Evolutionary conservation across 202 grass and related monocot genomes (phyloP).

Genomic region (Brachypodium distachyon): DNA sequence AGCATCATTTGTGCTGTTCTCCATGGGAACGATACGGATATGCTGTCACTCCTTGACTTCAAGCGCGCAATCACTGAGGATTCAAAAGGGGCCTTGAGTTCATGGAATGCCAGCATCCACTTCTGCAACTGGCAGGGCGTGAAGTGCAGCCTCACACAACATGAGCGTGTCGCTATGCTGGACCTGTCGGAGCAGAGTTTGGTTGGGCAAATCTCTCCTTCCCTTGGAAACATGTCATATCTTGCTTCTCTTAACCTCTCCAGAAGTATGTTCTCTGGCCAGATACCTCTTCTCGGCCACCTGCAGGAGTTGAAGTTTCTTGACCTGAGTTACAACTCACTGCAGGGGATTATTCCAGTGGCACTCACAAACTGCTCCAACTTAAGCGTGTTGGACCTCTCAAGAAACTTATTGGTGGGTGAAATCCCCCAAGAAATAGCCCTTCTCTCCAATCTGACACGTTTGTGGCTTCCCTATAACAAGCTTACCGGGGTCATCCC

Average conservation of each 20-base stretch:
- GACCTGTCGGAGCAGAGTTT: conserved; percentile 6
- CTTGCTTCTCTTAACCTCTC: neutral
- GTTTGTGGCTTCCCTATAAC: neutral
- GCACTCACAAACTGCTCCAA: conserved; percentile 4
- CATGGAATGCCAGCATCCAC: conserved; percentile 14
- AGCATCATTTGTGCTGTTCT: neutral
- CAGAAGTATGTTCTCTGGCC: neutral
- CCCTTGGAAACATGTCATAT: conserved; percentile 15
- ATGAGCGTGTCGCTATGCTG: neutral
- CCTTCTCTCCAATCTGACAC: neutral
- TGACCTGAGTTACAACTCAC: neutral
- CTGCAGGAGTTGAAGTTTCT: neutral
- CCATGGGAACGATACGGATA: neutral
- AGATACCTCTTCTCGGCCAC: neutral
- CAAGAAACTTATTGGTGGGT: neutral
- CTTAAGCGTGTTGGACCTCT: neutral
- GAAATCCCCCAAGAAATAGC: neutral
- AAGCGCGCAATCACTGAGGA: neutral
- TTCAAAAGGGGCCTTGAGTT: neutral
- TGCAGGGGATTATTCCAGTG: neutral
- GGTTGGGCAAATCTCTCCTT: conserved; percentile 7
- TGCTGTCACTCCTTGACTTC: conserved; percentile 18
- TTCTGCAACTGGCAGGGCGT: conserved; percentile 31
- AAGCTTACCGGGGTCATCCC: conserved; percentile 14
- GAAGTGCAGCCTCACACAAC: neutral